These are phyloP conservation scores for Megacollybia marginata DNA, from an alignment of 768 basidiomycete genomes.

Conservation along the genomic window DNA sequence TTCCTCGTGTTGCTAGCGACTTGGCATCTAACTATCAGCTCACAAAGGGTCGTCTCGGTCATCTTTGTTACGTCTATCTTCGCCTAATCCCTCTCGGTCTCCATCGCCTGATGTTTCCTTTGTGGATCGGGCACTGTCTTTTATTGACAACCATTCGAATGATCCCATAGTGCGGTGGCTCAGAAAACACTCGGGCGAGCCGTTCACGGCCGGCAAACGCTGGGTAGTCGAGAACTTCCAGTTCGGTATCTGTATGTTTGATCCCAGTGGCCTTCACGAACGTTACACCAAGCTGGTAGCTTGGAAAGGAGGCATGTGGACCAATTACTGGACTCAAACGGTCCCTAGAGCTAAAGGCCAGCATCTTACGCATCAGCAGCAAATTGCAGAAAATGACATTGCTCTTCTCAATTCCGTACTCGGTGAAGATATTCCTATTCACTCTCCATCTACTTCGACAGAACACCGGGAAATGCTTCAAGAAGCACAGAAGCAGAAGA, in stretches of 20 bases:
- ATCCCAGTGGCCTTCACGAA: constrained; percentile 37
- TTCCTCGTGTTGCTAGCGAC: neutral
- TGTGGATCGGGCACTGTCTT: constrained; percentile 28
- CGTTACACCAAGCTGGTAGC: constrained; percentile 40
- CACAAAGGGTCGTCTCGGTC: neutral
- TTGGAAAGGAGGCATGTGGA: constrained; percentile 48
- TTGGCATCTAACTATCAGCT: neutral
- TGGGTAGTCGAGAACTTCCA: constrained; percentile 52
- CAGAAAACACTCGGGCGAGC: constrained; percentile 46
- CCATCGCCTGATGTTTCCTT: constrained; percentile 7
- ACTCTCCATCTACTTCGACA: constrained; percentile 7
- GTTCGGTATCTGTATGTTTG: constrained; percentile 53
- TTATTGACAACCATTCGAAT: constrained; percentile 32
- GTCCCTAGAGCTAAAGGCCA: constrained; percentile 11
- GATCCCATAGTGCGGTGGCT: constrained; percentile 41
- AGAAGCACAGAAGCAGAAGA: constrained; percentile 10
- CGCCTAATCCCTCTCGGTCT: neutral
- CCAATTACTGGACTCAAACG: constrained; percentile 57
- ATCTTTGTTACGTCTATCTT: neutral
- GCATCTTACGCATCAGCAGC: constrained; percentile 1
- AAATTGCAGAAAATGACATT: constrained; percentile 8
- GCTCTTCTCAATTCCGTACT: constrained; percentile 17
- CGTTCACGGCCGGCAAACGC: constrained; percentile 37
- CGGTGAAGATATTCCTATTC: neutral
- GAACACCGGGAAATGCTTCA: constrained; percentile 15